These are phyloP conservation scores for Penicillium angulare DNA, from an alignment of 495 filamentous ascomycete species.

Conservation along the genomic window DNA sequence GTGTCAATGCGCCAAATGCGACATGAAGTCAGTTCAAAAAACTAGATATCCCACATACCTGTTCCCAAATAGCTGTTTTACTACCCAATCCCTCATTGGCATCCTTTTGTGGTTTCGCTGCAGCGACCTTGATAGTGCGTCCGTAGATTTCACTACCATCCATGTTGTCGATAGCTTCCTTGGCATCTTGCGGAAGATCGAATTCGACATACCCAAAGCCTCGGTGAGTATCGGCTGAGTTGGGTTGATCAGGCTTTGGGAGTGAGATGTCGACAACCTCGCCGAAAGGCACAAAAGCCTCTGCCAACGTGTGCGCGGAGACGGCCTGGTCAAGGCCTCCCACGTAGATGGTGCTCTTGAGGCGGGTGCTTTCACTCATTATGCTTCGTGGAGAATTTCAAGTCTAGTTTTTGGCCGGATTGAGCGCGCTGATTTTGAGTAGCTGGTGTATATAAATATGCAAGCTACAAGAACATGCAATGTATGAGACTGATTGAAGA, in stretches of 20 bases:
- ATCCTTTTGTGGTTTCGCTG: slow-evolving; percentile 91
- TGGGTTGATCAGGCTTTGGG: slow-evolving; percentile 76
- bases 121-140: slow-evolving; percentile 83
- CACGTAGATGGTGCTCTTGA: slow-evolving; percentile 86
- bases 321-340: slow-evolving; percentile 83
- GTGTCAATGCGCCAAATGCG: slow-evolving; percentile 12
- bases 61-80: slow-evolving; percentile 97
- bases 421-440: background rate
- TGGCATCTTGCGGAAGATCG: slow-evolving; percentile 79
- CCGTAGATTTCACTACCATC: slow-evolving; percentile 96
- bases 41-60: slow-evolving; percentile 57
- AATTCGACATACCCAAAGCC: slow-evolving; percentile 98
- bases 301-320: slow-evolving; percentile 69
- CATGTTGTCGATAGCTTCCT: slow-evolving; percentile 99
- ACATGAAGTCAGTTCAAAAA: background rate
- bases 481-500: background rate
- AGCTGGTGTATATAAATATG: background rate
- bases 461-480: background rate
- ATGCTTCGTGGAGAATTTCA: slow-evolving; percentile 17
- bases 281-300: slow-evolving; percentile 95
- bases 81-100: slow-evolving; percentile 80
- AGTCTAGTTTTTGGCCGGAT: background rate
- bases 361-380: slow-evolving; percentile 79
- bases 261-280: slow-evolving; percentile 87
- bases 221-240: slow-evolving; percentile 70